Evolutionary conservation across 768 basidiomycete genomes (phyloP).

Genomic region (Leccinellum luteum): DNA sequence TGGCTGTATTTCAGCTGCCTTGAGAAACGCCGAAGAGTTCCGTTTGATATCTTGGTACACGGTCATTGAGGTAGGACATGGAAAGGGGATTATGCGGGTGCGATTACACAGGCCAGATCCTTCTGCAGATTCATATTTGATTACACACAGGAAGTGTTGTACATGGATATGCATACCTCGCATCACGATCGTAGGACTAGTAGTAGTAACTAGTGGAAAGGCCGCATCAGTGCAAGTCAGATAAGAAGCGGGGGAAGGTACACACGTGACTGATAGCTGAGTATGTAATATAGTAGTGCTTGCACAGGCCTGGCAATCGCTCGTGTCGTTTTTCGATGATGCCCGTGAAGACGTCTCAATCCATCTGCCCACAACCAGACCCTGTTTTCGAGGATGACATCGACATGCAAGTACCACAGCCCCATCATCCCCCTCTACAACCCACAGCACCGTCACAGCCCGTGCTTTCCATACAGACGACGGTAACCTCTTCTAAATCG

Average conservation of each 20-base stretch:
- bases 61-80: not conserved
- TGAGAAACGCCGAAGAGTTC: not conserved
- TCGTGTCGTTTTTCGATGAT: conserved; percentile 21
- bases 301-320: conserved; percentile 14
- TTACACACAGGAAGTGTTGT: not conserved
- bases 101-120: not conserved
- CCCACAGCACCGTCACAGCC: conserved; percentile 8
- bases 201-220: no score
- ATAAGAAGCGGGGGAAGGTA: not conserved
- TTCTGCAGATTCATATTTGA: not conserved
- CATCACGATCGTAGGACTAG: not conserved
- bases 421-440: not conserved
- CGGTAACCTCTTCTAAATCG: conserved; percentile 10
- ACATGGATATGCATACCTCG: not conserved
- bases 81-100: conserved; percentile 3
- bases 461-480: conserved; percentile 13
- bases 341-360: conserved; percentile 21
- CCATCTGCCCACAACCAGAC: conserved; percentile 20
- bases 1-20: not conserved
- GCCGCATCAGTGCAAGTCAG: not conserved
- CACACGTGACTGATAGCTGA: conserved; percentile 17
- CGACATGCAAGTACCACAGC: conserved; percentile 27
- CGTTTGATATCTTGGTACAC: conserved; percentile 1
- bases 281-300: not conserved
- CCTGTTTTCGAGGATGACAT: conserved; percentile 36